These are phyloP conservation scores for Fusarium pseudonygamai DNA, from an alignment of 2,329 filamentous ascomycete species.

Conservation along the genomic window DNA sequence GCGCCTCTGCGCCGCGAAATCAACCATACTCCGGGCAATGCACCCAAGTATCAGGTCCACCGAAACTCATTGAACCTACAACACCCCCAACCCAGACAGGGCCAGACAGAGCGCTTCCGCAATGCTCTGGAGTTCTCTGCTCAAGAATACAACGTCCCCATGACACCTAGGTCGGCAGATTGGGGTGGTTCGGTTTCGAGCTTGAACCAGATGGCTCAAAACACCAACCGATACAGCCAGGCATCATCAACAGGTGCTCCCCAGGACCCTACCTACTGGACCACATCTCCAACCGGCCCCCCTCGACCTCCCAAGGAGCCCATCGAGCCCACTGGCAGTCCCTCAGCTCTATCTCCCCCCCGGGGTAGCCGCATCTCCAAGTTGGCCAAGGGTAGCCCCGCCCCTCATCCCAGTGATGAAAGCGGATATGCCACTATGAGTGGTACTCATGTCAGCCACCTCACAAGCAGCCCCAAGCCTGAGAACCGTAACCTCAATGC, in stretches of 20 bases:
- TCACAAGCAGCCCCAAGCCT: constrained; percentile 62
- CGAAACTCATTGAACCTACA: constrained; percentile 82
- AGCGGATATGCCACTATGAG: constrained; percentile 62
- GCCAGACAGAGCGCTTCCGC: constrained; percentile 78
- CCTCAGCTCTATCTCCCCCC: constrained; percentile 55
- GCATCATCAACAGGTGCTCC: constrained; percentile 48
- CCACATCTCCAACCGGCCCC: constrained; percentile 57
- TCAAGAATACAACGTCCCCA: constrained; percentile 70
- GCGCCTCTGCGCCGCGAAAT: constrained; percentile 53
- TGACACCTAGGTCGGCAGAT: constrained; percentile 68
- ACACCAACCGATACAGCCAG: constrained; percentile 60
- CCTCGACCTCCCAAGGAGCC: constrained; percentile 72
- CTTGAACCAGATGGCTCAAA: constrained; percentile 61
- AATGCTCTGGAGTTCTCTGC: constrained; percentile 78
- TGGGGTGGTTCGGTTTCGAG: constrained; percentile 71
- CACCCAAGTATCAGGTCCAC: constrained; percentile 84
- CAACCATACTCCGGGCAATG: constrained; percentile 69
- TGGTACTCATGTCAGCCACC: constrained; percentile 59
- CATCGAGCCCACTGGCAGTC: constrained; percentile 55
- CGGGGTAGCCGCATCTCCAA: constrained; percentile 60
- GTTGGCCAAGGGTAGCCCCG: constrained; percentile 63
- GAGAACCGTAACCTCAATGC: constrained; percentile 68
- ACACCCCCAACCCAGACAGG: constrained; percentile 80
- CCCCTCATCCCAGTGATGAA: constrained; percentile 66
- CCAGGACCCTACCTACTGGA: constrained; percentile 56